Evolutionary conservation across 2,329 filamentous ascomycete genomes (phyloP).

Genomic region (Xylaria digitata): DNA sequence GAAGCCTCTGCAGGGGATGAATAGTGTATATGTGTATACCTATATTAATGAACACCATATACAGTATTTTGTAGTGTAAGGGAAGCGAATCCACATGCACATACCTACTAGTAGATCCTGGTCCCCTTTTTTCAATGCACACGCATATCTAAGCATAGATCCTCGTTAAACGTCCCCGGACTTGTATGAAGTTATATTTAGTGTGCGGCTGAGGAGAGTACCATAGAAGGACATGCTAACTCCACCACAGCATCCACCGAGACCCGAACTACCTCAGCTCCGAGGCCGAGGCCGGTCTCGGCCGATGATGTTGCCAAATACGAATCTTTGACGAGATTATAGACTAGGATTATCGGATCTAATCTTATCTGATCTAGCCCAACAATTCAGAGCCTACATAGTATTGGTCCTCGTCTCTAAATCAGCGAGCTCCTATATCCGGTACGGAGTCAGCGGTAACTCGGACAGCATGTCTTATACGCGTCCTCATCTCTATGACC

Average conservation of each 20-base stretch:
- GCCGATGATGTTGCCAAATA: conserved; percentile 34
- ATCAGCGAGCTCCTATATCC: conserved; percentile 2
- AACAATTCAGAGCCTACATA: neutral
- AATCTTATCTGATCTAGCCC: conserved; percentile 48
- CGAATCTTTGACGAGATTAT: conserved; percentile 18
- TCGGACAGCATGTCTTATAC: conserved; percentile 19
- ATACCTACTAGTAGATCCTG: too few relatives aligned
- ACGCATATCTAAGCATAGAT: too few relatives aligned
- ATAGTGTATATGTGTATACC: too few relatives aligned
- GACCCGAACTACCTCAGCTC: conserved; percentile 22
- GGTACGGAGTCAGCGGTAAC: conserved; percentile 1
- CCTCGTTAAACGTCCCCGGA: too few relatives aligned
- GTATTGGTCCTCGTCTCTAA: conserved; percentile 4
- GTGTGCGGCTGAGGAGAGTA: too few relatives aligned
- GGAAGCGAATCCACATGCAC: too few relatives aligned
- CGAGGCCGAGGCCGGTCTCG: conserved; percentile 43
- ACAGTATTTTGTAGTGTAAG: too few relatives aligned
- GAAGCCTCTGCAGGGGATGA: too few relatives aligned
- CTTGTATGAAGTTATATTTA: too few relatives aligned
- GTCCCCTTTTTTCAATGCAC: too few relatives aligned
- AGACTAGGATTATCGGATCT: conserved; percentile 34
- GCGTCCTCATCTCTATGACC: neutral
- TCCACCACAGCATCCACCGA: conserved; percentile 17
- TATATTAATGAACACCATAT: too few relatives aligned
- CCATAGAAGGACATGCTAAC: neutral